phyloP scores from a whole-genome alignment of 2,329 filamentous ascomycete species.

The Aspergillus puulaauensis region DNA sequence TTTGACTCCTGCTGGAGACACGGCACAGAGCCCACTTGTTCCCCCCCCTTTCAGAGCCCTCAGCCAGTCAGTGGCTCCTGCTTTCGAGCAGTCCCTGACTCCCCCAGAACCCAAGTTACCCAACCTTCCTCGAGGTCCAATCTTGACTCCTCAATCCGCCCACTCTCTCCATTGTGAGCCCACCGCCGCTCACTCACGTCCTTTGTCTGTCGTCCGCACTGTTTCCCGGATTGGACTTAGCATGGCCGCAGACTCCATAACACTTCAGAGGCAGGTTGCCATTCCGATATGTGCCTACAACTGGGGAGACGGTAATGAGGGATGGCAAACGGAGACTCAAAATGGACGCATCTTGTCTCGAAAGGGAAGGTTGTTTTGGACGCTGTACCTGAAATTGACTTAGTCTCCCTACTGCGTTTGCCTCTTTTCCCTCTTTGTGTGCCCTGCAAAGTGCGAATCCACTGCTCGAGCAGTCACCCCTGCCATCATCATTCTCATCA shows the following conservation, averaged over 20 bases:
- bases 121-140: not conserved
- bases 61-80: not conserved
- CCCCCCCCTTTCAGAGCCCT: constrained; percentile 9
- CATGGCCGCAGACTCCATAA: not conserved
- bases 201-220: constrained; percentile 2
- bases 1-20: constrained; percentile 15
- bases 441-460: constrained; percentile 1
- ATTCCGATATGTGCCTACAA: too few species aligned
- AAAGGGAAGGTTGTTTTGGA: constrained; percentile 1
- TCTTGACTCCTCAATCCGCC: not conserved
- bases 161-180: not conserved
- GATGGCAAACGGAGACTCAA: not conserved
- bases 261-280: not conserved
- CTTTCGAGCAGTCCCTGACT: constrained; percentile 2
- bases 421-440: constrained; percentile 10
- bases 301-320: too few species aligned
- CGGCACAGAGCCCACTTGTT: constrained; percentile 17
- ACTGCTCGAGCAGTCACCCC: not conserved
- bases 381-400: constrained; percentile 2
- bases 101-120: not conserved
- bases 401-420: constrained; percentile 7
- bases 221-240: constrained; percentile 11
- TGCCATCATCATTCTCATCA: not conserved
- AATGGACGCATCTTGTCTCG: not conserved
- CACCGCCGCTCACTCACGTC: not conserved